These are phyloP conservation scores for Cryphonectria radicalis DNA, from an alignment of 2,329 filamentous ascomycete species.

Conservation along the genomic window DNA sequence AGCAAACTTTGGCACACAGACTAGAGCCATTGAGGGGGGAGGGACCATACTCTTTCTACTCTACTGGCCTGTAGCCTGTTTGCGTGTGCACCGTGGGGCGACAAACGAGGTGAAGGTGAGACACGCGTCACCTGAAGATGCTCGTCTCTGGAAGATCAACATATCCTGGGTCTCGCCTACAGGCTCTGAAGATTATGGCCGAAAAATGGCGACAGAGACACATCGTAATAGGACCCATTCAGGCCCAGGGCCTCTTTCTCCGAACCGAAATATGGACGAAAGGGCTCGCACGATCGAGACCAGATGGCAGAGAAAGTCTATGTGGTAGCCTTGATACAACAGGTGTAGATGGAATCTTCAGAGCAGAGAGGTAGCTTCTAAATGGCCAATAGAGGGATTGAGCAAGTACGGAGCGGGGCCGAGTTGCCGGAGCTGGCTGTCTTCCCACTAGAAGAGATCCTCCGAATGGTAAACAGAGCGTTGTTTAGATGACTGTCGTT, in stretches of 20 bases:
- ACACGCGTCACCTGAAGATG: slow-evolving; percentile 24
- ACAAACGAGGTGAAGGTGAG: slow-evolving; percentile 22
- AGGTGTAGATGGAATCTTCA: background rate
- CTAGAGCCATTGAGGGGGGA: background rate
- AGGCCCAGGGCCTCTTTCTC: slow-evolving; percentile 6
- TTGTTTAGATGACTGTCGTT: background rate
- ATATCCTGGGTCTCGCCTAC: slow-evolving; percentile 10
- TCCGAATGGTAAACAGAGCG: background rate
- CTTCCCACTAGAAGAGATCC: background rate
- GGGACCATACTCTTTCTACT: background rate
- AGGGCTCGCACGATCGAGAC: background rate
- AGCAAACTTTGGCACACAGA: slow-evolving; percentile 8
- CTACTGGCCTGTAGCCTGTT: slow-evolving; percentile 14
- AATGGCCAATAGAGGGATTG: background rate
- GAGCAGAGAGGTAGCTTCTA: background rate
- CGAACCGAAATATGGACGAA: background rate
- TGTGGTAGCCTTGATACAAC: background rate
- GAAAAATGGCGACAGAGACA: slow-evolving; percentile 24
- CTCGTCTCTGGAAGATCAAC: slow-evolving; percentile 12
- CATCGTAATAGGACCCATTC: background rate
- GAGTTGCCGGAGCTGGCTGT: background rate
- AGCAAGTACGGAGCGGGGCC: background rate
- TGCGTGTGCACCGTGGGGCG: slow-evolving; percentile 18
- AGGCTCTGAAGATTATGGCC: slow-evolving; percentile 10
- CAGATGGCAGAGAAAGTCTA: background rate